Conservation (phyloP, 2,329 filamentous ascomycete species). For the Fusarium zealandicum region DNA sequence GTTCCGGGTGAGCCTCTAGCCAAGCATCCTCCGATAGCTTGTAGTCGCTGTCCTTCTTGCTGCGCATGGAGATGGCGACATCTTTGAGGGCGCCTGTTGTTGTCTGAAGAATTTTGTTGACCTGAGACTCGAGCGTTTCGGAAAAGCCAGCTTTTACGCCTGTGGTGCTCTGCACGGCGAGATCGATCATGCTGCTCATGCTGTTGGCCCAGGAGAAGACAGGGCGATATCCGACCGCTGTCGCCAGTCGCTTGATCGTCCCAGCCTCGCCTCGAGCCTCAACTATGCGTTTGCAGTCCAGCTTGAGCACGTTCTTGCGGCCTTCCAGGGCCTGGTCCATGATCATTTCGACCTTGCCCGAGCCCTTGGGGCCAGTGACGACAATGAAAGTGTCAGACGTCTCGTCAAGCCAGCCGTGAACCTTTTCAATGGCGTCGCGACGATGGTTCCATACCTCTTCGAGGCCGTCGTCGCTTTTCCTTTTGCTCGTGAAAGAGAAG, state of each 20-base stretch:
- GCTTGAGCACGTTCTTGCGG: slow-evolving; percentile 77
- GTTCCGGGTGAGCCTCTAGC: slow-evolving; percentile 87
- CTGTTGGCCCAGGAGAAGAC: slow-evolving; percentile 98
- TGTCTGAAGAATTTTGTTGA: slow-evolving; percentile 88
- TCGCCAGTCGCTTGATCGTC: slow-evolving; percentile 82
- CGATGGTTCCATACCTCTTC: slow-evolving; percentile 88
- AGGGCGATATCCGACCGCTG: slow-evolving; percentile 86
- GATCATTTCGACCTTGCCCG: slow-evolving; percentile 88
- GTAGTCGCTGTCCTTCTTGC: slow-evolving; percentile 76
- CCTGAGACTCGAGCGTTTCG: slow-evolving; percentile 87
- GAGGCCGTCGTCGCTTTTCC: slow-evolving; percentile 72
- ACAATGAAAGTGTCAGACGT: slow-evolving; percentile 92
- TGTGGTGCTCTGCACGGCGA: slow-evolving; percentile 92
- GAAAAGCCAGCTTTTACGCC: slow-evolving; percentile 95
- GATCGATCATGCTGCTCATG: slow-evolving; percentile 88
- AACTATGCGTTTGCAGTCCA: slow-evolving; percentile 93
- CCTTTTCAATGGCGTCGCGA: slow-evolving; percentile 79
- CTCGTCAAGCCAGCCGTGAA: slow-evolving; percentile 86
- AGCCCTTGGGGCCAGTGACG: slow-evolving; percentile 89
- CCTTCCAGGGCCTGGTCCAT: slow-evolving; percentile 82
- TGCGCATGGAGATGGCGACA: slow-evolving; percentile 74
- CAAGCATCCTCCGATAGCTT: slow-evolving; percentile 83
- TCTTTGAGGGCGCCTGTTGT: slow-evolving; percentile 80
- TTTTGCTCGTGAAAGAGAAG: slow-evolving; percentile 66
- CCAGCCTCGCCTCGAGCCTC: slow-evolving; percentile 88